phyloP scores from a whole-genome alignment of 345 rosid species.

The Capsella bursapastoris region DNA sequence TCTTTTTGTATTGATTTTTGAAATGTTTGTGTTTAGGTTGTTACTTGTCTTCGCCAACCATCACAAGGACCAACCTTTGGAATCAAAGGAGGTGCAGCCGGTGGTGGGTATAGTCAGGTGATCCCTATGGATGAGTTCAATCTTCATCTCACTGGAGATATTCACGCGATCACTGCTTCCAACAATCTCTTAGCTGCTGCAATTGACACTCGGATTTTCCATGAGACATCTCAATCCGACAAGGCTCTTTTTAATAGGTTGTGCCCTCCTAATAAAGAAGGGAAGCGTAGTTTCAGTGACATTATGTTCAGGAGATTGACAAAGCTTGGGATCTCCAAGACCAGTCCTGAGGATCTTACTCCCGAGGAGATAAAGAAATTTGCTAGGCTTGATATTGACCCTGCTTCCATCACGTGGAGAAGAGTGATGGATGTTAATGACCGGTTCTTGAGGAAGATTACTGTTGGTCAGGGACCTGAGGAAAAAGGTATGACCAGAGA shows the following conservation, averaged over 20 bases:
- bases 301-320: conserved; percentile 87
- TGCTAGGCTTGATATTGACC: conserved; percentile 94
- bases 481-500: conserved; percentile 98
- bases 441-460: conserved; percentile 88
- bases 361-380: conserved; percentile 76
- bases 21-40: conserved; percentile 58
- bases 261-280: conserved; percentile 89
- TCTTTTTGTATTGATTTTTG: neutral
- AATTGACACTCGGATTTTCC: conserved; percentile 94
- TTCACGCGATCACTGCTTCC: conserved; percentile 98
- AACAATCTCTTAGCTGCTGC: conserved; percentile 99
- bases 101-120: conserved; percentile 99
- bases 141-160: conserved; percentile 97
- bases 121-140: conserved; percentile 99
- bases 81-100: conserved; percentile 99
- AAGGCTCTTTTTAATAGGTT: conserved; percentile 93
- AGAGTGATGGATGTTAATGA: conserved; percentile 99
- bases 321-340: conserved; percentile 87
- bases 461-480: conserved; percentile 94
- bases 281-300: conserved; percentile 73
- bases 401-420: conserved; percentile 89
- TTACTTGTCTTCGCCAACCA: conserved; percentile 97
- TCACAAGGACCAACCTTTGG: conserved; percentile 99
- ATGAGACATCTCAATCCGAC: conserved; percentile 88
- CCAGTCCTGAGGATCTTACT: conserved; percentile 84